Base-by-base conservation (phyloP, 805 yeast species). In the Candida ponderosae region DNA sequence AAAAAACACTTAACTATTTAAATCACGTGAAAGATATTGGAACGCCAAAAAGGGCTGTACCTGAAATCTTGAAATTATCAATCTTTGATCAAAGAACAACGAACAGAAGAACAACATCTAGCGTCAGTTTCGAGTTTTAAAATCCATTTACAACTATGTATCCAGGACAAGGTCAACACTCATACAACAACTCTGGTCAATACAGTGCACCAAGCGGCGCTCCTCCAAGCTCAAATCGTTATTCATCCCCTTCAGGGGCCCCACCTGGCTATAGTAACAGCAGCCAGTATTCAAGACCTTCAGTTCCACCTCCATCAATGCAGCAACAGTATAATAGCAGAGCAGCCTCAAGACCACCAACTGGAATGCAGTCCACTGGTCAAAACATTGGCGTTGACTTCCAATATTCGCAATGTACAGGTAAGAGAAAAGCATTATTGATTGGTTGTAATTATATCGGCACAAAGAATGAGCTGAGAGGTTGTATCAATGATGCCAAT, bases 401-500 rank as follows among this genome's bases (percentile, higher is more conserved):
- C 38, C 50, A 73, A 47, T 75, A 76, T 53, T 79, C 86, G 6
- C 66, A 69, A 43, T 79, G 85, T 59, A 56, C 66, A 3, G 88
- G 88, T 5, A 60, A 66, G 21, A 66, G 72, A 40, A 81, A 81
- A 58, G 89, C 88, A 2, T 57, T 81, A 38, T 48, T 81, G 40
- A 63, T 81, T 34, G 89, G 89, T 3, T 76, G 78, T 59, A 81
- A 81, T 57, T 81, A 81, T 54, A 62, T 70, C 41, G 84, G 84
- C 3, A 59, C 75, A 9, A 59, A 53, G 38, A 73, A 72, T 46
- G 70, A 65, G 40, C 59, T 81, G 32, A 62, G 74, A 31, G 89
- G 89, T 0, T 81, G 88, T 53, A 76, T 81, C 53, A 81, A 81
- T 52, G 89, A 81, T 54, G 81, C 66, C 28, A 53, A 65, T 39